Conservation (phyloP, 768 basidiomycete genomes). For the Hypsizygus marmoreus region DNA sequence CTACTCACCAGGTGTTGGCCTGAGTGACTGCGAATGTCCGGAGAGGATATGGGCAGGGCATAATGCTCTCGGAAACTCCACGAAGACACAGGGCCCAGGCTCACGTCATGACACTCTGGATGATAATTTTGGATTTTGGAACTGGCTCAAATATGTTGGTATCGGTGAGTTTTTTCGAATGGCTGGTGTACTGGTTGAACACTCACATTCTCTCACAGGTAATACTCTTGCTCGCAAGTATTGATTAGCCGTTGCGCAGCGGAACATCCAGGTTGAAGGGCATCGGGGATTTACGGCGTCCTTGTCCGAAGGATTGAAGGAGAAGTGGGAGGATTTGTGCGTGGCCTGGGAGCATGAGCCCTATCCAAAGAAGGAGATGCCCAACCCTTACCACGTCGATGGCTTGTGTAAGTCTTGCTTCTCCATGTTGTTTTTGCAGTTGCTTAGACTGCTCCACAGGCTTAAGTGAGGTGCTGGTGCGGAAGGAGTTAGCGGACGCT, state of each 20-base stretch:
- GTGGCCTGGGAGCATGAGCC: constrained; percentile 10
- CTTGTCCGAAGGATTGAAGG: not conserved
- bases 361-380: constrained; percentile 10
- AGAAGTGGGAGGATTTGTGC: constrained; percentile 18
- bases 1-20: constrained; percentile 22
- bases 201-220: too few relatives aligned
- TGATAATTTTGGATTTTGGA: constrained; percentile 31
- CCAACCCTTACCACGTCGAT: too few relatives aligned
- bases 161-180: too few relatives aligned
- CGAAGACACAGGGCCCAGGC: constrained; percentile 34
- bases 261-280: constrained; percentile 16
- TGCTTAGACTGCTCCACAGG: too few relatives aligned
- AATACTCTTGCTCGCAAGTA: constrained; percentile 8
- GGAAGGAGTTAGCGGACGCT: constrained; percentile 4
- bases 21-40: constrained; percentile 32
- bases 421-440: too few relatives aligned
- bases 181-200: too few relatives aligned
- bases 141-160: constrained; percentile 25
- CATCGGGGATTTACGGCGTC: constrained; percentile 14
- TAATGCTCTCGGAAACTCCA: constrained; percentile 29
- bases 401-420: too few relatives aligned
- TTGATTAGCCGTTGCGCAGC: constrained; percentile 9
- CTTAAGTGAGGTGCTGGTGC: constrained; percentile 8
- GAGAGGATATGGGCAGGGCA: constrained; percentile 34
- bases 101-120: constrained; percentile 35